A percentile compares a stretch with the other conserved stretches of the same genome.
Conservation (phyloP, 1,139 yeast species). For the Geotrichum aggregatum region DNA sequence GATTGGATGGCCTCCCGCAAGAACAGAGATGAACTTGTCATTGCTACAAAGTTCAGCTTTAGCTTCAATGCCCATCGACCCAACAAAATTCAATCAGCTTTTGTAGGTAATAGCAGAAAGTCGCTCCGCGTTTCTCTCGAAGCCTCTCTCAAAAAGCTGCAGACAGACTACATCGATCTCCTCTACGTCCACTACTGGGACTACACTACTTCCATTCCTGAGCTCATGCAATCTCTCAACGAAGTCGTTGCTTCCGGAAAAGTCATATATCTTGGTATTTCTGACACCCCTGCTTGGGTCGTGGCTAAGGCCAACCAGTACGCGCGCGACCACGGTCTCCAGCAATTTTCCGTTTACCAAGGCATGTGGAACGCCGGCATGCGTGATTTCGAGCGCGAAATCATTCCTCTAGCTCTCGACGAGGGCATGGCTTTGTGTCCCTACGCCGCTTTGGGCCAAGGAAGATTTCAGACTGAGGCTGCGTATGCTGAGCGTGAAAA, state of each 20-base stretch:
- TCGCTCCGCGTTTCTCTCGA: neutral
- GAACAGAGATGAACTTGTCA: neutral
- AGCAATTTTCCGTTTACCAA: neutral
- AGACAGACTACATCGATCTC: neutral
- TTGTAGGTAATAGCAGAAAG: neutral
- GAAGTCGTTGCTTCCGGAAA: neutral
- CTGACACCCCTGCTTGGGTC: slow-evolving; percentile 2
- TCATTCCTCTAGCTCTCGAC: neutral
- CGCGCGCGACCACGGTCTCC: neutral
- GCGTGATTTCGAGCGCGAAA: neutral
- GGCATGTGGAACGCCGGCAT: neutral
- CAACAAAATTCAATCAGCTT: neutral
- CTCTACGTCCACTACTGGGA: neutral
- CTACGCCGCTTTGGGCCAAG: neutral
- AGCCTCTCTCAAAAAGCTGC: neutral
- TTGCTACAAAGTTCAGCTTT: neutral
- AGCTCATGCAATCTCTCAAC: neutral
- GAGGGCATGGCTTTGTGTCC: neutral
- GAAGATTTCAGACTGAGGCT: neutral
- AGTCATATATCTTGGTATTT: neutral
- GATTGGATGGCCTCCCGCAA: neutral
- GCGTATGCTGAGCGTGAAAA: neutral
- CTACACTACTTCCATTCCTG: neutral
- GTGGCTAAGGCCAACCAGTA: neutral
- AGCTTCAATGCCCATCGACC: neutral